A percentile compares a stretch with the other conserved stretches of the same genome.
Conservation (phyloP, 805 yeast species). For the Pichia scutulata region DNA sequence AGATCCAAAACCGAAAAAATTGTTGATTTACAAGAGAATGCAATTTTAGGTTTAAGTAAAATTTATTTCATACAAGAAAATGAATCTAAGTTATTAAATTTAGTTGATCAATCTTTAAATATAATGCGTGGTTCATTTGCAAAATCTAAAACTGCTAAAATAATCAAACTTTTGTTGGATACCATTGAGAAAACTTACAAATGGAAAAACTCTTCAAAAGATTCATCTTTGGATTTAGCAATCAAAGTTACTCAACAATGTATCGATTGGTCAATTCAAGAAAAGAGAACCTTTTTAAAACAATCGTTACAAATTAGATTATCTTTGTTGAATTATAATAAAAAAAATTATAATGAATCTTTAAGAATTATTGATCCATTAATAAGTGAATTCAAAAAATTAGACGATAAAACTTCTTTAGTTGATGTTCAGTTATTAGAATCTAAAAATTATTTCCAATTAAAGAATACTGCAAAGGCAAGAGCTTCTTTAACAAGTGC, state of each 20-base stretch:
- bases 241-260: constrained; percentile 67
- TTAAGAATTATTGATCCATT: constrained; percentile 63
- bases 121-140: constrained; percentile 64
- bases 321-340: constrained; percentile 64
- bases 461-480: constrained; percentile 85
- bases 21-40: constrained; percentile 53
- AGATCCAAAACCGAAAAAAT: constrained; percentile 30
- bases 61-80: constrained; percentile 48
- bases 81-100: constrained; percentile 44
- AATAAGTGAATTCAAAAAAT: constrained; percentile 78
- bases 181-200: constrained; percentile 53
- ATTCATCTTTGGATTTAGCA: constrained; percentile 55
- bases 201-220: neutral
- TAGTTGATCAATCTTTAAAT: constrained; percentile 61
- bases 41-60: constrained; percentile 70
- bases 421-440: constrained; percentile 94
- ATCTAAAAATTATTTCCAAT: constrained; percentile 80
- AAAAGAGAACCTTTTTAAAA: constrained; percentile 80
- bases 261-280: constrained; percentile 79
- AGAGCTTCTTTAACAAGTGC: constrained; percentile 92
- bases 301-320: constrained; percentile 83
- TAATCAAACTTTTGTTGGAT: constrained; percentile 75
- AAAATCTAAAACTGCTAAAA: constrained; percentile 91
- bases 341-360: constrained; percentile 58
- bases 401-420: constrained; percentile 91